Conservation (phyloP, 352 stramenopile species). For the Pythium diclinum region DNA sequence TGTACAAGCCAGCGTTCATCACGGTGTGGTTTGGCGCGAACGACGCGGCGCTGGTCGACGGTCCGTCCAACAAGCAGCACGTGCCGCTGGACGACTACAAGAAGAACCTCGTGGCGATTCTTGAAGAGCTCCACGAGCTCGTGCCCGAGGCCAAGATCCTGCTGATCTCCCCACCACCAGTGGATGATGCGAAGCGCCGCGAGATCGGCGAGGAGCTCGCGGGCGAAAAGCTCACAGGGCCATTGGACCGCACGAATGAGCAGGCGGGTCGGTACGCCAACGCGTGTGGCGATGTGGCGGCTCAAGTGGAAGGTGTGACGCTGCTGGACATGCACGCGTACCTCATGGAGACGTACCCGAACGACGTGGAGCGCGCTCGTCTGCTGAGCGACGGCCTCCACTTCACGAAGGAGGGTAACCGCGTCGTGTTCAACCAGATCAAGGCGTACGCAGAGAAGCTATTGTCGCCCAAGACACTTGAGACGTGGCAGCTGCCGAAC, state of each 20-base stretch:
- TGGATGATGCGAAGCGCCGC: conserved; percentile 32
- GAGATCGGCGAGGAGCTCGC: background rate
- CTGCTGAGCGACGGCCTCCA: conserved; percentile 27
- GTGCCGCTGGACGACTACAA: conserved; percentile 47
- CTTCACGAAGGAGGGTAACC: conserved; percentile 22
- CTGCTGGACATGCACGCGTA: conserved; percentile 19
- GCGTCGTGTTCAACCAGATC: conserved; percentile 19
- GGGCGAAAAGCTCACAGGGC: background rate
- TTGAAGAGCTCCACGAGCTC: conserved; percentile 26
- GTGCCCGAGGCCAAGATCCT: conserved; percentile 36
- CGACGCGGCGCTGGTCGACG: conserved; percentile 41
- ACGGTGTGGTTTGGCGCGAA: conserved; percentile 58
- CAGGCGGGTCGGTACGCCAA: conserved; percentile 10
- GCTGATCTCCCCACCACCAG: conserved; percentile 53
- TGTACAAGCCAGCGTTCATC: conserved; percentile 29
- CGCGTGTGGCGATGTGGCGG: conserved; percentile 7
- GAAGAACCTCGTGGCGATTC: conserved; percentile 39
- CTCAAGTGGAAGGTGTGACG: conserved; percentile 12
- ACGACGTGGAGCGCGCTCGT: background rate
- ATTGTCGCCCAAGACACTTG: background rate
- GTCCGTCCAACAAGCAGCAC: conserved; percentile 36
- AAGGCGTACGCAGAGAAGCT: conserved; percentile 7
- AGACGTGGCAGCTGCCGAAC: conserved; percentile 20
- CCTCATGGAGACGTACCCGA: conserved; percentile 20
- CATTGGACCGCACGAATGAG: conserved; percentile 21